A percentile compares a stretch with the other conserved stretches of the same genome.
Conservation (phyloP, 495 filamentous ascomycete species). For the Aspergillus bridgeri region DNA sequence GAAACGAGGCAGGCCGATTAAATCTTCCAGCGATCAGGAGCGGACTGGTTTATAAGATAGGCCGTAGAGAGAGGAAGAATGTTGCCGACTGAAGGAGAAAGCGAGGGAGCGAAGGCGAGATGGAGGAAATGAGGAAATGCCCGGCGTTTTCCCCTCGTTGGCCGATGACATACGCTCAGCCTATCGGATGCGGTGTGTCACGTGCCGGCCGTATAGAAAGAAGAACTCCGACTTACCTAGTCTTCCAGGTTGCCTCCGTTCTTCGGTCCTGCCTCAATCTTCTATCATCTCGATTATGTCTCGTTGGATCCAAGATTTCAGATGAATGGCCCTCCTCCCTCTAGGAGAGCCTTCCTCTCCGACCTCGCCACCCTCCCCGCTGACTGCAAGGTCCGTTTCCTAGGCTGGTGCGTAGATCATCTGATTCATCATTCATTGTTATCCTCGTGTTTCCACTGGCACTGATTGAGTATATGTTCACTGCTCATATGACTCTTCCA, state of each 20-base stretch:
- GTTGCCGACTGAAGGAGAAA: constrained; percentile 18
- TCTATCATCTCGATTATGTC: not conserved
- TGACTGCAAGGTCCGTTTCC: constrained; percentile 80
- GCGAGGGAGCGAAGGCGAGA: constrained; percentile 3
- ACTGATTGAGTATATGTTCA: not conserved
- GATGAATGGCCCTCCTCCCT: constrained; percentile 53
- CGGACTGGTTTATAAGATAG: not conserved
- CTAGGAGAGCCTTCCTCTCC: constrained; percentile 64
- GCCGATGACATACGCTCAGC: constrained; percentile 42
- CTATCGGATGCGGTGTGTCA: constrained; percentile 34
- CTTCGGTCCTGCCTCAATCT: not conserved
- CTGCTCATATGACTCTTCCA: not conserved
- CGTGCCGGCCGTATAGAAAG: constrained; percentile 21
- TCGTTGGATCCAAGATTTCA: not conserved
- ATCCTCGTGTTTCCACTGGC: not conserved
- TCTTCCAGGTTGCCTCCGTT: not conserved
- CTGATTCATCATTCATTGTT: not conserved
- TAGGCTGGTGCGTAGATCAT: constrained; percentile 70
- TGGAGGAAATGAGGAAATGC: constrained; percentile 16
- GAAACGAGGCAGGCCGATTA: not conserved
- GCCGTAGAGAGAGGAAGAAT: constrained; percentile 1
- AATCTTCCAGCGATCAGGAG: not conserved
- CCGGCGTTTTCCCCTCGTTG: constrained; percentile 37
- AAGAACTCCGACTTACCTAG: not conserved
- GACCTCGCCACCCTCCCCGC: constrained; percentile 50